Evolutionary conservation across 805 yeast species (phyloP).

Genomic region (Myxozyma melibiosi): DNA sequence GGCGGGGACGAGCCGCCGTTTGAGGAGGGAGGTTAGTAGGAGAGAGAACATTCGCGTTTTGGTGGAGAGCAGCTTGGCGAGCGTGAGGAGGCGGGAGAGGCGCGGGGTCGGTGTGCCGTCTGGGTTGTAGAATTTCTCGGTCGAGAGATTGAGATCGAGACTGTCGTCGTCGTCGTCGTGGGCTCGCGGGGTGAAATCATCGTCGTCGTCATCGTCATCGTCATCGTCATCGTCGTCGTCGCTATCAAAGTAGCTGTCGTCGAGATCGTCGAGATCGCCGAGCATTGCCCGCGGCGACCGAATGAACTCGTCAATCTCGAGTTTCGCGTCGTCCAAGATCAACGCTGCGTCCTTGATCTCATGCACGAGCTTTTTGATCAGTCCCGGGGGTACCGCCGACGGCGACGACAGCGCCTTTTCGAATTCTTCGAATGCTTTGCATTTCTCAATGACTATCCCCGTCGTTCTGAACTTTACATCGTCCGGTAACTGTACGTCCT

Average conservation of each 20-base stretch:
- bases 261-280: slow-evolving; percentile 7
- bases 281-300: not conserved
- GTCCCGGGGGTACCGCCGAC: not conserved
- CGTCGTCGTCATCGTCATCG: slow-evolving; percentile 14
- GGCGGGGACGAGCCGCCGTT: slow-evolving; percentile 18
- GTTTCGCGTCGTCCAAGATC: slow-evolving; percentile 15
- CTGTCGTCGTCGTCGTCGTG: slow-evolving; percentile 12
- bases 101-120: not conserved
- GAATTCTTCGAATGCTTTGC: slow-evolving; percentile 9
- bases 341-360: not conserved
- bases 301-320: slow-evolving; percentile 20
- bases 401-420: slow-evolving; percentile 8
- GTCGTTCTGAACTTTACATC: slow-evolving; percentile 12
- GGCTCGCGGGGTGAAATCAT: too few relatives aligned
- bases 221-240: slow-evolving; percentile 10
- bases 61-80: slow-evolving; percentile 13
- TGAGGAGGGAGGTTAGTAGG: slow-evolving; percentile 16
- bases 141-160: too few relatives aligned
- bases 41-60: slow-evolving; percentile 14
- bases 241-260: not conserved
- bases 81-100: not conserved
- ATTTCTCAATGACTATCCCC: slow-evolving; percentile 18
- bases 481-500: too few relatives aligned
- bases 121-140: not conserved
- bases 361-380: not conserved